Percentiles rank a stretch among this genome's conserved stretches.
phyloP scores from a whole-genome alignment of 73 alveolate genomes.

The Diophrys appendiculata region DNA sequence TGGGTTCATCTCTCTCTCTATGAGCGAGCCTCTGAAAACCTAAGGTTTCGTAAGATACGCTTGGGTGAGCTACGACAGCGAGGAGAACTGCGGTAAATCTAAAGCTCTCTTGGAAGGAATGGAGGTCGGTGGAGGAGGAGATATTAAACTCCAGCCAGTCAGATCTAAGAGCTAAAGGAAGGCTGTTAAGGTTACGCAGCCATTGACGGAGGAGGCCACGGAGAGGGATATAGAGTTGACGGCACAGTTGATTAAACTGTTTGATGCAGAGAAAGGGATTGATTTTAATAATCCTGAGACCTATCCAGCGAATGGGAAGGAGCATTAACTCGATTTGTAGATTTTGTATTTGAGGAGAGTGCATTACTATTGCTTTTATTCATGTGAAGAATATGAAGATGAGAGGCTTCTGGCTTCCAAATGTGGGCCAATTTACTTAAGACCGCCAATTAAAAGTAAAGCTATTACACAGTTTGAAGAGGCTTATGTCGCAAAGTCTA shows the following conservation, averaged over 20 bases:
- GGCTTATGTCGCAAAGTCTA: slow-evolving; percentile 50
- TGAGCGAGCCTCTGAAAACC: slow-evolving; percentile 89
- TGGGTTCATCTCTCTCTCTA: slow-evolving; percentile 83
- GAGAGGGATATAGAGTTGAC: slow-evolving; percentile 73
- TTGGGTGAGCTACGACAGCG: slow-evolving; percentile 87
- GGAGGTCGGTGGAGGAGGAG: slow-evolving; percentile 43
- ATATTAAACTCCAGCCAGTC: slow-evolving; percentile 68
- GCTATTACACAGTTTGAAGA: slow-evolving; percentile 53
- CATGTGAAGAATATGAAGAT: slow-evolving; percentile 89
- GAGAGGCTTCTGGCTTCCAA: slow-evolving; percentile 89
- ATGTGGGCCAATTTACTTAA: slow-evolving; percentile 86
- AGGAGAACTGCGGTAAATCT: slow-evolving; percentile 72
- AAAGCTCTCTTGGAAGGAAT: slow-evolving; percentile 55
- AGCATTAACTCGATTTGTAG: slow-evolving; percentile 68
- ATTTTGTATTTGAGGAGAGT: slow-evolving; percentile 86
- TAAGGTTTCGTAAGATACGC: slow-evolving; percentile 86
- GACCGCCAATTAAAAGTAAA: slow-evolving; percentile 56
- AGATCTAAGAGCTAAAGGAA: slow-evolving; percentile 54
- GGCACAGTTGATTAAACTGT: slow-evolving; percentile 65
- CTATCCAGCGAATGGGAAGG: slow-evolving; percentile 34
- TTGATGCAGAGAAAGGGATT: slow-evolving; percentile 71
- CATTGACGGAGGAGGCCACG: slow-evolving; percentile 65
- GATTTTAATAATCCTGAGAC: slow-evolving; percentile 4
- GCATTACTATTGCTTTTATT: slow-evolving; percentile 91
- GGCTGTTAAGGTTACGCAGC: slow-evolving; percentile 76